Conservation (phyloP, 768 basidiomycete genomes). For the Cyathus striatus region DNA sequence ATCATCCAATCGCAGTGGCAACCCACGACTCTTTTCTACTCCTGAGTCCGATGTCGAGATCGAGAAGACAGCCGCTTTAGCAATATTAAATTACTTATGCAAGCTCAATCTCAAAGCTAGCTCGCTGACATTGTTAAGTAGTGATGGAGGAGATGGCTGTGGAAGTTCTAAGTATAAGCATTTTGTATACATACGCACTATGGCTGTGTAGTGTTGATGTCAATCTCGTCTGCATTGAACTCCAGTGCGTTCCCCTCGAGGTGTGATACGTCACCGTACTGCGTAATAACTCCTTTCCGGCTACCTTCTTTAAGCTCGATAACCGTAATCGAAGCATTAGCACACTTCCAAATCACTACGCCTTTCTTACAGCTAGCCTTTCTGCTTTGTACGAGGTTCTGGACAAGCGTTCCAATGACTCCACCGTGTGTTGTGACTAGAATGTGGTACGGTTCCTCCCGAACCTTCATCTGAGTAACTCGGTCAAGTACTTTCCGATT, state of each 20-base stretch:
- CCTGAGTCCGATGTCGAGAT: no score
- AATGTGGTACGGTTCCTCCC: slow-evolving; percentile 30
- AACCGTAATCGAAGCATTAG: slow-evolving; percentile 54
- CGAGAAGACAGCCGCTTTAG: no score
- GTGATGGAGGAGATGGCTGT: no score
- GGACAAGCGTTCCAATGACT: slow-evolving; percentile 50
- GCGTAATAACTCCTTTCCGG: slow-evolving; percentile 35
- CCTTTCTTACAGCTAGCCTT: slow-evolving; percentile 29
- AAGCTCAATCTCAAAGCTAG: no score
- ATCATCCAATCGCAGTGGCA: no score
- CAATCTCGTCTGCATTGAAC: slow-evolving; percentile 47
- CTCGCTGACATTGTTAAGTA: no score
- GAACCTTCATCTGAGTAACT: slow-evolving; percentile 14
- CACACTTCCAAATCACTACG: slow-evolving; percentile 29
- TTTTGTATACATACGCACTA: no score
- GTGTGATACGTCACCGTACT: slow-evolving; percentile 55
- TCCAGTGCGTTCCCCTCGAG: slow-evolving; percentile 31
- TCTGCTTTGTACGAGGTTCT: slow-evolving; percentile 36
- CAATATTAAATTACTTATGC: no score
- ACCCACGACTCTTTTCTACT: no score
- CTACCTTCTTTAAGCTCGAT: slow-evolving; percentile 46
- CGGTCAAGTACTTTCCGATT: slow-evolving; percentile 31
- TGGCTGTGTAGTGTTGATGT: no score
- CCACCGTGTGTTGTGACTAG: slow-evolving; percentile 68
- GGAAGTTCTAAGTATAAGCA: no score